Conservation (phyloP, 305 asterid species). For the Fraxinus floribunda region DNA sequence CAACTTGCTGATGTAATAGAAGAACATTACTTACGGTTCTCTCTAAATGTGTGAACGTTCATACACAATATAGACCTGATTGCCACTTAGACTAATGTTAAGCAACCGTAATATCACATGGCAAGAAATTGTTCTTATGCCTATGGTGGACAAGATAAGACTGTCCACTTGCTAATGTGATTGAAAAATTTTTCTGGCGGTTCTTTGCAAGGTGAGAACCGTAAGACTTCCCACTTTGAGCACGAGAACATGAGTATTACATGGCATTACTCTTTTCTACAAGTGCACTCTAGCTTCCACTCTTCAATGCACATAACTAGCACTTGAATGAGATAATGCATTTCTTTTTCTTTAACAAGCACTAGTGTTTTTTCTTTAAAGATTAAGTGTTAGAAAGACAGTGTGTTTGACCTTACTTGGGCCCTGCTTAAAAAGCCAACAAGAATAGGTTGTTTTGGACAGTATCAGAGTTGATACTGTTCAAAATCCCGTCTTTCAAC, state of each 20-base stretch:
- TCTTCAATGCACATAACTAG: neutral
- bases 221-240: too few species aligned
- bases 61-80: too few species aligned
- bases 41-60: too few species aligned
- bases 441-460: neutral
- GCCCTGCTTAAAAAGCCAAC: neutral
- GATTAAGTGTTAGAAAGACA: neutral
- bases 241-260: neutral
- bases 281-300: neutral
- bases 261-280: neutral
- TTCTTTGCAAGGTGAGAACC: too few species aligned
- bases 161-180: too few species aligned
- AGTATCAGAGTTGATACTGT: neutral
- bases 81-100: too few species aligned
- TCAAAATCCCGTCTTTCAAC: neutral
- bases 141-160: too few species aligned
- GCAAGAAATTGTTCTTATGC: too few species aligned
- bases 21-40: too few species aligned
- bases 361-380: neutral
- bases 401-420: neutral
- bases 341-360: neutral
- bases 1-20: too few species aligned
- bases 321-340: neutral
- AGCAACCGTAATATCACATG: too few species aligned
- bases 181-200: too few species aligned